These are phyloP conservation scores for Candida adriatica DNA, from an alignment of 805 yeast species.

Conservation along the genomic window DNA sequence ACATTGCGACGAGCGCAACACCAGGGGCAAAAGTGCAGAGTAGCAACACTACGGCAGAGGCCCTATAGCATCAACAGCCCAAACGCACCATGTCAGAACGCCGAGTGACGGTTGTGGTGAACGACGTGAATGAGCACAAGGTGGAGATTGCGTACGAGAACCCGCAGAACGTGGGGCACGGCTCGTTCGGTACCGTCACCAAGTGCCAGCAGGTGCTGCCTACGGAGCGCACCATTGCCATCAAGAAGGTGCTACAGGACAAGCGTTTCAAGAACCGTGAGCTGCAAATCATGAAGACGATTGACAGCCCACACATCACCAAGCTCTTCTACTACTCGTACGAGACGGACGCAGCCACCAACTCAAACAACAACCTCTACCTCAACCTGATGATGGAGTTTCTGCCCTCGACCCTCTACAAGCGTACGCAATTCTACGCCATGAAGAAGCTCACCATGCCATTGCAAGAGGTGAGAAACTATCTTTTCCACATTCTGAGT, in stretches of 20 bases:
- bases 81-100: not conserved
- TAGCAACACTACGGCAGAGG: too few species aligned
- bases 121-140: constrained; percentile 10
- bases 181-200: constrained; percentile 98
- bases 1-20: too few species aligned
- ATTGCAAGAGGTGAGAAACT: constrained; percentile 75
- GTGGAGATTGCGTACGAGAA: constrained; percentile 66
- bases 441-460: constrained; percentile 79
- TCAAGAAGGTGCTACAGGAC: constrained; percentile 94
- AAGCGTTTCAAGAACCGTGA: constrained; percentile 92
- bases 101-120: constrained; percentile 3
- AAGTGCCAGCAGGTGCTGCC: constrained; percentile 73
- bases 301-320: constrained; percentile 81
- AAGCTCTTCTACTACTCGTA: constrained; percentile 84
- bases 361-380: constrained; percentile 54
- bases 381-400: constrained; percentile 84
- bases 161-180: constrained; percentile 92
- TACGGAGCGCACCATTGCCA: constrained; percentile 71
- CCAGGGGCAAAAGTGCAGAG: too few species aligned
- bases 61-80: too few species aligned
- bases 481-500: constrained; percentile 72
- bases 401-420: constrained; percentile 93
- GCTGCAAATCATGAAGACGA: constrained; percentile 87
- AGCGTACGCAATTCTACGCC: constrained; percentile 82
- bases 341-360: constrained; percentile 48